These are phyloP conservation scores for Desmodesmus armatus DNA, from an alignment of 139 green algal genomes.

Conservation along the genomic window DNA sequence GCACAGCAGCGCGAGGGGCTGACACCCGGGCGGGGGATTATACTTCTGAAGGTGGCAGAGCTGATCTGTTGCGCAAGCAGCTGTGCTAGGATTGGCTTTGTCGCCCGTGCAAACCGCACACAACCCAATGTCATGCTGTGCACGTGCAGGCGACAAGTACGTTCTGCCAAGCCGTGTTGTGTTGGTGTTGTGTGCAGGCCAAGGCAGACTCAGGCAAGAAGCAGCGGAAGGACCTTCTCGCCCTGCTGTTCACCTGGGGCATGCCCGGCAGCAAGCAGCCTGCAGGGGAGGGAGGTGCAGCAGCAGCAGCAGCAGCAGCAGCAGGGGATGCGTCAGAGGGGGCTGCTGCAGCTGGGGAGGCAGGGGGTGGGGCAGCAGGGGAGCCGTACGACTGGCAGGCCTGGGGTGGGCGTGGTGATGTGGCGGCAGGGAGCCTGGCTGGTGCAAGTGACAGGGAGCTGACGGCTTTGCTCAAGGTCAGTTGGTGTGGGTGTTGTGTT, in stretches of 20 bases:
- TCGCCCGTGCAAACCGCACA: not conserved
- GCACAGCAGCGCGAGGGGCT: too few species aligned
- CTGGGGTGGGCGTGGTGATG: not conserved
- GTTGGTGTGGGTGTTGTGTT: not conserved
- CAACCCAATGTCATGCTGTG: not conserved
- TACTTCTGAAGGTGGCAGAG: not conserved
- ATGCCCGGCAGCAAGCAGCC: not conserved
- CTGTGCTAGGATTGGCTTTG: not conserved
- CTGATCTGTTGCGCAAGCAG: not conserved
- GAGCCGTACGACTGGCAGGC: slow-evolving; percentile 6
- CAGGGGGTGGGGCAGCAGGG: not conserved
- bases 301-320: slow-evolving; percentile 2
- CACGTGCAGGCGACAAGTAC: not conserved
- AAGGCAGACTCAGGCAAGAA: slow-evolving; percentile 14
- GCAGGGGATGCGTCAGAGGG: not conserved
- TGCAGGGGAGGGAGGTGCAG: not conserved
- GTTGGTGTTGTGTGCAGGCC: not conserved
- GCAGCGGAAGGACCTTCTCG: slow-evolving; percentile 7
- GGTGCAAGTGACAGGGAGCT: not conserved
- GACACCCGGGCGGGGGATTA: too few species aligned
- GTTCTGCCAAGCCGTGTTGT: not conserved
- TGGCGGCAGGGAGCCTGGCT: not conserved
- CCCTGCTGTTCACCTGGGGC: slow-evolving; percentile 17
- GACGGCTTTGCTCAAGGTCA: not conserved
- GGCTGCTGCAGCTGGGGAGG: slow-evolving; percentile 20